Evolutionary conservation across 192 early-diverging fungal genomes (phyloP).

Genomic region (Coemansia sp.): DNA sequence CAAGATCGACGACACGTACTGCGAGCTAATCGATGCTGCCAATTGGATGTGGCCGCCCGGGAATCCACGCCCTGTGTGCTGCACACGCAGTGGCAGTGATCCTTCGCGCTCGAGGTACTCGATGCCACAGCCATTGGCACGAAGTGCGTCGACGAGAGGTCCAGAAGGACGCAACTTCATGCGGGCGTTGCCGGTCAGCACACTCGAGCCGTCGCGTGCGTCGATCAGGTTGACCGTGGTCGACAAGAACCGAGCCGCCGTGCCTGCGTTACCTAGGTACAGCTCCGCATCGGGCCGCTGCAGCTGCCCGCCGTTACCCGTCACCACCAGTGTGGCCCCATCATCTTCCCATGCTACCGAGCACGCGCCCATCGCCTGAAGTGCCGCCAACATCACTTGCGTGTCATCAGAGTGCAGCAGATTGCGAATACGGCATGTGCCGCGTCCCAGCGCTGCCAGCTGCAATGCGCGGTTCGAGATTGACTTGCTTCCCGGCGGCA

Average conservation of each 20-base stretch:
- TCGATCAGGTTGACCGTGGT: conserved; percentile 77
- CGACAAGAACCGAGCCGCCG: conserved; percentile 92
- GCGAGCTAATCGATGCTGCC: conserved; percentile 90
- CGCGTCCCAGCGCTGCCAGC: conserved; percentile 83
- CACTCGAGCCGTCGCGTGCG: conserved; percentile 34
- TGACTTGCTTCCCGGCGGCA: conserved; percentile 91
- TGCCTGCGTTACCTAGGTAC: conserved; percentile 97
- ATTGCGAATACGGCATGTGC: conserved; percentile 77
- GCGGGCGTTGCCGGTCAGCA: conserved; percentile 92
- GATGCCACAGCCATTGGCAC: conserved; percentile 74
- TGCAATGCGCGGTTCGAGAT: conserved; percentile 95
- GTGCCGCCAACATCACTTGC: conserved; percentile 90
- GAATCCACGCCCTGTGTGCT: conserved; percentile 67
- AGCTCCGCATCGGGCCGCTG: conserved; percentile 72
- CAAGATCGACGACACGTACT: conserved; percentile 97
- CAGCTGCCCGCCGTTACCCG: conserved; percentile 74
- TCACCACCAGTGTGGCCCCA: conserved; percentile 82
- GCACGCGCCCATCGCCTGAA: conserved; percentile 85
- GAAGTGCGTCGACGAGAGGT: conserved; percentile 81
- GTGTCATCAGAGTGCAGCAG: conserved; percentile 97
- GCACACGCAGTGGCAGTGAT: conserved; percentile 82
- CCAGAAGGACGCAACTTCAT: conserved; percentile 98
- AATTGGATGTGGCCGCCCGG: conserved; percentile 85
- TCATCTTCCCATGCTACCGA: conserved; percentile 88
- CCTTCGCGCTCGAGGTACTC: conserved; percentile 77